These are phyloP conservation scores for Fusarium sp. DNA, from an alignment of 2,329 filamentous ascomycete genomes.

Conservation along the genomic window DNA sequence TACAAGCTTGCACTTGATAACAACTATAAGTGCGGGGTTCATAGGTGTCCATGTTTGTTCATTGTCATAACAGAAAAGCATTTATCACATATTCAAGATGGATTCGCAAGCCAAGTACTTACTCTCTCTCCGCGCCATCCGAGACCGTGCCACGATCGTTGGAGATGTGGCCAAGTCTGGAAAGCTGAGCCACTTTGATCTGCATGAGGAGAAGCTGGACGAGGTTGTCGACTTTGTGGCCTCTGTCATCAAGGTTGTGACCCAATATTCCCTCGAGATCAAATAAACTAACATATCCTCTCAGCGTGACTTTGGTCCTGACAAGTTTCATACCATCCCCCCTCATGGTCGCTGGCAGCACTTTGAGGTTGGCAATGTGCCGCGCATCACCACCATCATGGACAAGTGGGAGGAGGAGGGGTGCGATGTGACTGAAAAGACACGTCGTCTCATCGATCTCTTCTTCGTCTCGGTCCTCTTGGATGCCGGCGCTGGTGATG, in stretches of 20 bases:
- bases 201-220: slow-evolving; percentile 52
- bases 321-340: slow-evolving; percentile 60
- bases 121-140: slow-evolving; percentile 51
- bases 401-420: slow-evolving; percentile 57
- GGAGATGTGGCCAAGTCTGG: slow-evolving; percentile 52
- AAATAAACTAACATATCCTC: background rate
- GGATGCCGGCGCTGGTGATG: slow-evolving; percentile 66
- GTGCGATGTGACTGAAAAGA: slow-evolving; percentile 58
- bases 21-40: background rate
- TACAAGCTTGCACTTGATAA: background rate
- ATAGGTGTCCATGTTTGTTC: background rate
- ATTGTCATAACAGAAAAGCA: background rate
- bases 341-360: slow-evolving; percentile 73
- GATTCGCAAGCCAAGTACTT: slow-evolving; percentile 45
- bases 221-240: slow-evolving; percentile 57
- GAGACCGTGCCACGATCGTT: slow-evolving; percentile 50
- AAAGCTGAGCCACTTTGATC: slow-evolving; percentile 56
- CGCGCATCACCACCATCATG: slow-evolving; percentile 60
- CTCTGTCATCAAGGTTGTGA: slow-evolving; percentile 56
- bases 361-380: slow-evolving; percentile 67
- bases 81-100: slow-evolving; percentile 15
- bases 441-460: slow-evolving; percentile 68
- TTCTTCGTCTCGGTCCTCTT: slow-evolving; percentile 72
- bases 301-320: slow-evolving; percentile 64
- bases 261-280: background rate